Evolutionary conservation across 1,139 yeast species (phyloP).

Genomic region (Schizosaccharomyces versatilis): DNA sequence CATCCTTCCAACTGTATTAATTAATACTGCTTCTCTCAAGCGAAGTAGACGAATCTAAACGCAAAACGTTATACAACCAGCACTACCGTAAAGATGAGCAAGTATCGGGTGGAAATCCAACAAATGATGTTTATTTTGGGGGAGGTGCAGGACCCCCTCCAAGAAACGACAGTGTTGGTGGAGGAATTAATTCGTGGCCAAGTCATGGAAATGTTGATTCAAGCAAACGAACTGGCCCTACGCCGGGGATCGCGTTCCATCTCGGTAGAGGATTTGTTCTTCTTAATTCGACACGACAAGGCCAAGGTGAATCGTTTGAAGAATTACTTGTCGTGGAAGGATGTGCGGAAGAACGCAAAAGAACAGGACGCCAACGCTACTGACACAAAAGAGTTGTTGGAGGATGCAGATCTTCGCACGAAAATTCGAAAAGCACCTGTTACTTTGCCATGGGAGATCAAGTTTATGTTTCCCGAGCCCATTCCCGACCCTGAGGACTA

Average conservation of each 20-base stretch:
- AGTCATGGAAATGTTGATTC: slow-evolving; percentile 53
- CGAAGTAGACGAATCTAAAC: neutral
- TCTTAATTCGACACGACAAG: slow-evolving; percentile 73
- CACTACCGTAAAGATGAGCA: neutral
- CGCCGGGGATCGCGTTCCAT: slow-evolving; percentile 66
- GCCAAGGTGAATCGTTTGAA: slow-evolving; percentile 82
- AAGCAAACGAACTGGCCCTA: slow-evolving; percentile 58
- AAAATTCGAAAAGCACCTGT: slow-evolving; percentile 60
- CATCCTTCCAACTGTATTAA: too few relatives aligned
- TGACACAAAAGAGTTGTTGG: slow-evolving; percentile 24
- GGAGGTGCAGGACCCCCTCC: slow-evolving; percentile 82
- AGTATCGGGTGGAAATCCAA: slow-evolving; percentile 16
- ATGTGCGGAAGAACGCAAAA: slow-evolving; percentile 86
- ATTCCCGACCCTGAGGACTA: slow-evolving; percentile 62
- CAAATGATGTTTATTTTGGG: slow-evolving; percentile 96
- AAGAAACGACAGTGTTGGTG: slow-evolving; percentile 69
- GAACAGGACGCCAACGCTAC: slow-evolving; percentile 72
- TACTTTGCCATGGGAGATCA: slow-evolving; percentile 84
- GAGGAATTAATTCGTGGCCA: slow-evolving; percentile 92
- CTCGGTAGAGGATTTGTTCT: slow-evolving; percentile 81
- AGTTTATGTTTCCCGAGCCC: slow-evolving; percentile 80
- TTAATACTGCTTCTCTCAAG: too few relatives aligned
- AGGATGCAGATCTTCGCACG: slow-evolving; percentile 30
- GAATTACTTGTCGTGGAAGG: slow-evolving; percentile 91
- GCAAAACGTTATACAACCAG: neutral